phyloP scores from a whole-genome alignment of 2,329 filamentous ascomycete genomes.

The Rosellinia necatrix region DNA sequence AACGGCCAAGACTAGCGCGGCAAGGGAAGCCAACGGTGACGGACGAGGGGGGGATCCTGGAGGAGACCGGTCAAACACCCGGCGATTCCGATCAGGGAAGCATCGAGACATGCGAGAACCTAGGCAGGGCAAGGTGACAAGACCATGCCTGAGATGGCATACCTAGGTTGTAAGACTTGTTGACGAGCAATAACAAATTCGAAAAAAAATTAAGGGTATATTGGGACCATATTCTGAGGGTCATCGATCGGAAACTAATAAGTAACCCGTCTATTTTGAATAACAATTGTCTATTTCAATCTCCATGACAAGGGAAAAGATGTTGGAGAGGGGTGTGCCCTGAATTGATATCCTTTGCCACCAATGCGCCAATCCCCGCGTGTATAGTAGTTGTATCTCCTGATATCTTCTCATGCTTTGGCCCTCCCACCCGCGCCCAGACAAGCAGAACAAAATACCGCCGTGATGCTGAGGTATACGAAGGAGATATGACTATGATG shows the following conservation, averaged over 20 bases:
- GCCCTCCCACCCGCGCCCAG: conserved; percentile 12
- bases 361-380: conserved; percentile 20
- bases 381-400: conserved; percentile 22
- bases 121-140: too few relatives aligned
- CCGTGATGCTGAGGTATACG: conserved; percentile 27
- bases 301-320: conserved; percentile 15
- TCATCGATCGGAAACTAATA: background rate
- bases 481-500: conserved; percentile 18
- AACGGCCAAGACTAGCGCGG: background rate
- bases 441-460: conserved; percentile 21
- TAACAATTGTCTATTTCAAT: conserved; percentile 19
- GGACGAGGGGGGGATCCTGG: background rate
- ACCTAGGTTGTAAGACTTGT: too few relatives aligned
- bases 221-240: conserved; percentile 2
- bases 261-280: conserved; percentile 19
- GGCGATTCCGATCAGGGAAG: conserved; percentile 11
- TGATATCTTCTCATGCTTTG: conserved; percentile 24
- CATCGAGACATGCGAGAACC: too few relatives aligned
- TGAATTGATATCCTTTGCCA: conserved; percentile 10
- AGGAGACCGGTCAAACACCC: background rate
- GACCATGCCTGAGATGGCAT: too few relatives aligned
- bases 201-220: background rate
- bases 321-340: conserved; percentile 17
- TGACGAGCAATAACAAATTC: background rate
- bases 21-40: background rate